These are phyloP conservation scores for Wickerhamiella dianesei DNA, from an alignment of 805 yeast genomes.

Conservation along the genomic window DNA sequence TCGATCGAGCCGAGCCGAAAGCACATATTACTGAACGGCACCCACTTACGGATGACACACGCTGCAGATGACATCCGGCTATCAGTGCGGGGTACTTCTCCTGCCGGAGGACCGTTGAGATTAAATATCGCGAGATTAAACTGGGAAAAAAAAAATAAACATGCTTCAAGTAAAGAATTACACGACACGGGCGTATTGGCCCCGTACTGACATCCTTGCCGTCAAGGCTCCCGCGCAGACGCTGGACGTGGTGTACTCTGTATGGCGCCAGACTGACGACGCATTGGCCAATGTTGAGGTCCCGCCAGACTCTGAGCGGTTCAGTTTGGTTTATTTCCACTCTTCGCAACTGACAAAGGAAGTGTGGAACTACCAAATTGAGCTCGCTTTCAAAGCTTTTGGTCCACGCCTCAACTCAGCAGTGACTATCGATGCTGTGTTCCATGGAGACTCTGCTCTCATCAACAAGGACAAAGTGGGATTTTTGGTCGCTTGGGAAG, in stretches of 20 bases:
- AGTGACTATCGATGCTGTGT: conserved; percentile 43
- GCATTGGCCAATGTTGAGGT: neutral
- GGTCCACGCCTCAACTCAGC: conserved; percentile 26
- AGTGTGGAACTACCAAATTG: conserved; percentile 46
- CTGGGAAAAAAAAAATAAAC: no score
- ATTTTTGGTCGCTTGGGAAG: conserved; percentile 45
- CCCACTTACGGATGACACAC: no score
- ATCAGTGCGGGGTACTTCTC: no score
- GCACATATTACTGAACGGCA: no score
- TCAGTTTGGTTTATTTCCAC: conserved; percentile 46
- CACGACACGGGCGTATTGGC: conserved; percentile 14
- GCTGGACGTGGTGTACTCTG: conserved; percentile 37
- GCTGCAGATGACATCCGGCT: no score
- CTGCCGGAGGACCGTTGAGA: no score
- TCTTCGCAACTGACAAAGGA: conserved; percentile 52
- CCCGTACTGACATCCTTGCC: conserved; percentile 11
- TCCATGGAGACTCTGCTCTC: conserved; percentile 58
- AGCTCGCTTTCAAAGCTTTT: conserved; percentile 27
- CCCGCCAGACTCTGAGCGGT: conserved; percentile 14
- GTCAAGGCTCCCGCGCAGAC: conserved; percentile 24
- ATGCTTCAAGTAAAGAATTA: conserved; percentile 2
- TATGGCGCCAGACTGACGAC: conserved; percentile 23
- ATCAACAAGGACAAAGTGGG: conserved; percentile 46
- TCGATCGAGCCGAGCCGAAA: no score
- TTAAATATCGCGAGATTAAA: no score